Base-by-base conservation (phyloP, 1,284 basidiomycete species). In the Phylloboletellus chloephorus region DNA sequence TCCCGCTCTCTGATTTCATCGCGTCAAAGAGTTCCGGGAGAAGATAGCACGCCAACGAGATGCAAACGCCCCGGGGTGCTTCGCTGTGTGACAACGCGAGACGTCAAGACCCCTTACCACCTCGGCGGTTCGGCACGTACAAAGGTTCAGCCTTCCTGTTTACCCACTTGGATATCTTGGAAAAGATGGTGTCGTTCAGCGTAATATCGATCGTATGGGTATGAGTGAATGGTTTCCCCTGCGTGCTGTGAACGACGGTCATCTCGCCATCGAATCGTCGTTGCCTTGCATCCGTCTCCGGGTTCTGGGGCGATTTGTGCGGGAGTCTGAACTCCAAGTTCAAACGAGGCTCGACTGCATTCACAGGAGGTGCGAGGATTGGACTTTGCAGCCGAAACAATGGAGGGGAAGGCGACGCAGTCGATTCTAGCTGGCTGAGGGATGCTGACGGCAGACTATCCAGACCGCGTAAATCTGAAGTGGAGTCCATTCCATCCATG, bases 21-120 rank as follows among this genome's bases (percentile, higher is more conserved):
- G 12, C 21, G 17, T 35, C 23, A 26, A 41, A 47, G n/a, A 60
- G 9, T 13, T 50, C 49, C 5, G 43, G 37, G 15, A 64, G 47
- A 34, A 25, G 46, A 42, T 60, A 60, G 13, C 60, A 60, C 2
- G 37, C 58, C 8, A 64, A 30, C 6, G 60, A 62, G 20, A 60
- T 43, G 25, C 62, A 63, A 12, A 54, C 48, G 7, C 52, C 53
- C 3, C 33, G 40, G 12, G 42, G 9, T 11, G 56, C 40, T 31
- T 60, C 39, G 12, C 61, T 60, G 31, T 3, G 3, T 16, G n/a
- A 31, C 2, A 25, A 32, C 10, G 23, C 10, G 23, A 8, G 4
- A 28, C 9, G 17, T 46, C 35, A 44, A 8, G 12, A 30, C 22
- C 16, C 16, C 20, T 30, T 17, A 16, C 38, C 20, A 7, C n/a